Percentiles rank a stretch among this genome's conserved stretches.
These are phyloP conservation scores for Globisporangium rhizosaccharum DNA, from an alignment of 352 stramenopile genomes.

Conservation along the genomic window DNA sequence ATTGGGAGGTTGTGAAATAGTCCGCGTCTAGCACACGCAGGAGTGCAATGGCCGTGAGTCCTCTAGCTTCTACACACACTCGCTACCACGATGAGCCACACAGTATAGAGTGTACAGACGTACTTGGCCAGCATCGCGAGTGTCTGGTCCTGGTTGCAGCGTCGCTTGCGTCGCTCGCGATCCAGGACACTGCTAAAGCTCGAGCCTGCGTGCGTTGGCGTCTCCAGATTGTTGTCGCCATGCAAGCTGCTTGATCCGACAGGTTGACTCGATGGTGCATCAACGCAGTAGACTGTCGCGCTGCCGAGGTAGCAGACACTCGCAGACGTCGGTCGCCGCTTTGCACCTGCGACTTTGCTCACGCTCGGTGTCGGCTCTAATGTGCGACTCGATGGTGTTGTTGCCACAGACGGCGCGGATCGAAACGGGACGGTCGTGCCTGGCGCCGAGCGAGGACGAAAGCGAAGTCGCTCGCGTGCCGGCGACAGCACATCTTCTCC, in stretches of 20 bases:
- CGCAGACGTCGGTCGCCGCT: conserved; percentile 40
- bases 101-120: background rate
- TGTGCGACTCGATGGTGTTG: background rate
- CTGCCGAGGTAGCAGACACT: conserved; percentile 46
- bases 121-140: conserved; percentile 18
- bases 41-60: background rate
- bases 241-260: conserved; percentile 1
- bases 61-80: too few relatives aligned
- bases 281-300: conserved; percentile 55
- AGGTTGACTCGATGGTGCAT: conserved; percentile 3
- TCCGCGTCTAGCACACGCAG: conserved; percentile 9
- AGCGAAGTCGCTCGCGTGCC: conserved; percentile 7
- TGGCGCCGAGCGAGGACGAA: conserved; percentile 32
- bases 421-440: conserved; percentile 12
- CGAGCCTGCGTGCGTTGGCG: conserved; percentile 1
- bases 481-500: background rate
- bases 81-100: background rate
- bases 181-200: conserved; percentile 35
- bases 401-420: background rate
- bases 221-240: background rate
- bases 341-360: conserved; percentile 47
- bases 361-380: conserved; percentile 7
- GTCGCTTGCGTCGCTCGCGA: conserved; percentile 30
- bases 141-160: conserved; percentile 15
- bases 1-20: conserved; percentile 32